Conservation (phyloP, 352 stramenopile species). For the Plasmopara halstedii region DNA sequence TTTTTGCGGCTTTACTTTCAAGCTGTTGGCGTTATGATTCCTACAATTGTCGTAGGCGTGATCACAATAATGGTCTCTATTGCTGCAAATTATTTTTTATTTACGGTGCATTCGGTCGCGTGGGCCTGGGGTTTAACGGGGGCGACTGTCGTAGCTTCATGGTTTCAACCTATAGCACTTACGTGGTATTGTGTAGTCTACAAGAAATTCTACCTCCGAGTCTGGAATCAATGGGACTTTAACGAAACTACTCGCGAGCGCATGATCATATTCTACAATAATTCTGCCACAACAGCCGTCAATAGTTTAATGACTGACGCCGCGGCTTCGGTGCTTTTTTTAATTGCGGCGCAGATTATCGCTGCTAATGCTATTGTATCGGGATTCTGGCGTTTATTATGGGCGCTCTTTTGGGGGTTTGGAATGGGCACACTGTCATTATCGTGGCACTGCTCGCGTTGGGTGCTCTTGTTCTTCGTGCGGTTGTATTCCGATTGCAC, state of each 20-base stretch:
- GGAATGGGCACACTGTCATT: slow-evolving; percentile 16
- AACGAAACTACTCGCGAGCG: slow-evolving; percentile 18
- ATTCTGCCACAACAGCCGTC: slow-evolving; percentile 16
- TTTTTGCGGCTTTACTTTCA: slow-evolving; percentile 23
- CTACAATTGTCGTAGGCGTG: slow-evolving; percentile 18
- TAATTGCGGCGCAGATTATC: slow-evolving; percentile 21
- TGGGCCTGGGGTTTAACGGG: slow-evolving; percentile 15
- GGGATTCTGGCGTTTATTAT: slow-evolving; percentile 23
- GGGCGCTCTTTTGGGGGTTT: slow-evolving; percentile 23
- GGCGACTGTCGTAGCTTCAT: slow-evolving; percentile 16
- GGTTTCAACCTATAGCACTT: slow-evolving; percentile 15
- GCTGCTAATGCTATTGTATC: slow-evolving; percentile 20
- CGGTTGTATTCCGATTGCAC: slow-evolving; percentile 22
- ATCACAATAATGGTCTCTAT: slow-evolving; percentile 20
- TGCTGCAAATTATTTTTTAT: slow-evolving; percentile 21
- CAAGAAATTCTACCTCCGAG: slow-evolving; percentile 21
- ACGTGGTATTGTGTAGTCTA: slow-evolving; percentile 23
- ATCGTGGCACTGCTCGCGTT: slow-evolving; percentile 16
- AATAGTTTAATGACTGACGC: slow-evolving; percentile 21
- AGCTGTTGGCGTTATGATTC: slow-evolving; percentile 23
- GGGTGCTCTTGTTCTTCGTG: slow-evolving; percentile 13
- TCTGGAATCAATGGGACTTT: slow-evolving; percentile 19
- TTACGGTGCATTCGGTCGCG: slow-evolving; percentile 16
- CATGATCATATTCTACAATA: slow-evolving; percentile 23
- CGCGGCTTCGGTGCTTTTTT: slow-evolving; percentile 15